These are phyloP conservation scores for Carallia pectinifolia DNA, from an alignment of 345 rosid species.

Conservation along the genomic window DNA sequence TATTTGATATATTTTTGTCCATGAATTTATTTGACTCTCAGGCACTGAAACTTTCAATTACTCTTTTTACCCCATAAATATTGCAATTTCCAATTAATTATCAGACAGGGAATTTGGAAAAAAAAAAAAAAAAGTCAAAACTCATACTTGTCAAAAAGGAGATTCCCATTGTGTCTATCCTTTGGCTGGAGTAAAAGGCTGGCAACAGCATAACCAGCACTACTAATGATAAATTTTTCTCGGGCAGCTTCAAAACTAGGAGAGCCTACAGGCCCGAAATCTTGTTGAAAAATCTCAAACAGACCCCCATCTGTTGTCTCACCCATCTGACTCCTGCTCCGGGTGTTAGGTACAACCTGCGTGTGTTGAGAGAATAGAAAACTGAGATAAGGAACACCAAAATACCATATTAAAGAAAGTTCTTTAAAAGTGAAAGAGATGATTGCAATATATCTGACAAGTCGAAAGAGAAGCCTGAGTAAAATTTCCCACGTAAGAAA, in stretches of 20 bases:
- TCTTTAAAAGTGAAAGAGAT: background rate
- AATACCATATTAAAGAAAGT: background rate
- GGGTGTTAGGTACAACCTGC: conserved; percentile 92
- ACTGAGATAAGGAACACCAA: background rate
- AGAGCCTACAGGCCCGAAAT: conserved; percentile 93
- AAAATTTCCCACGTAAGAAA: too few relatives aligned
- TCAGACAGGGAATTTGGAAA: conserved; percentile 5
- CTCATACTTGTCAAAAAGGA: conserved; percentile 85
- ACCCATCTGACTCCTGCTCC: conserved; percentile 99
- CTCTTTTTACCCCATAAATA: background rate
- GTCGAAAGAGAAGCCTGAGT: background rate
- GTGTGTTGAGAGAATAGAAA: background rate
- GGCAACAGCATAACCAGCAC: conserved; percentile 99
- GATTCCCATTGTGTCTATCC: conserved; percentile 99
- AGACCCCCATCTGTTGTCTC: conserved; percentile 99
- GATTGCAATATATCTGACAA: background rate
- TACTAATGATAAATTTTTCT: conserved; percentile 90
- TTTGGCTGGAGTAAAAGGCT: conserved; percentile 97
- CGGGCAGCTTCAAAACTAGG: conserved; percentile 88
- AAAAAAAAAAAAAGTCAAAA: background rate
- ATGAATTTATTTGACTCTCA: too few relatives aligned
- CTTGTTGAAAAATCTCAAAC: conserved; percentile 97
- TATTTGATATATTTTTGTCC: too few relatives aligned
- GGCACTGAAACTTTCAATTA: background rate
- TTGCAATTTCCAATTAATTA: conserved; percentile 6